Percentiles rank a stretch among this genome's conserved stretches.
These are phyloP conservation scores for Cardiospermum halicacabum DNA, from an alignment of 345 rosid species.

Conservation along the genomic window DNA sequence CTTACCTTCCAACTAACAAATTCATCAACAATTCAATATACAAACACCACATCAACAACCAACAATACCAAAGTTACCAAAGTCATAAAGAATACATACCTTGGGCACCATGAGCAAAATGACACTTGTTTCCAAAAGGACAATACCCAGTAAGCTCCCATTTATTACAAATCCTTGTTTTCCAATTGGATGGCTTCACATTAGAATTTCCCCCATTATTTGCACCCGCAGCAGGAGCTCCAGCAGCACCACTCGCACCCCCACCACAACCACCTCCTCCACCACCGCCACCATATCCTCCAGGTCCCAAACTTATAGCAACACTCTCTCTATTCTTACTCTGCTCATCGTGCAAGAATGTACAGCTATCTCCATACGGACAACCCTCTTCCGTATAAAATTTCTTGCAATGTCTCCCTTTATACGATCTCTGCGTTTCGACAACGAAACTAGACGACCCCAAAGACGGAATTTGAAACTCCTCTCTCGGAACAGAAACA, in stretches of 20 bases:
- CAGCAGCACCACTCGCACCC: constrained; percentile 7
- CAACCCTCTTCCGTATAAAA: constrained; percentile 94
- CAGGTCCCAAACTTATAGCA: constrained; percentile 92
- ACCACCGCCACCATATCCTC: constrained; percentile 61
- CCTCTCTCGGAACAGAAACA: constrained; percentile 37
- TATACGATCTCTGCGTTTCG: constrained; percentile 61
- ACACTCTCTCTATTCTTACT: constrained; percentile 93
- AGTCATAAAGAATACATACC: constrained; percentile 36
- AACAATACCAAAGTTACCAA: background rate
- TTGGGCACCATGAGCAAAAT: constrained; percentile 89
- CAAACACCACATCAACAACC: background rate
- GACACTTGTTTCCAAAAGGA: constrained; percentile 93
- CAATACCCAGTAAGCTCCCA: constrained; percentile 97
- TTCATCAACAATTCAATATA: constrained; percentile 1
- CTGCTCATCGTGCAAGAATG: constrained; percentile 87
- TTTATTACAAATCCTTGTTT: constrained; percentile 92
- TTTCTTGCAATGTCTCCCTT: constrained; percentile 96
- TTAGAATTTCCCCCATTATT: constrained; percentile 34
- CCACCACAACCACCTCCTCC: constrained; percentile 21
- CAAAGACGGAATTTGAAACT: constrained; percentile 78
- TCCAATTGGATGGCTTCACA: constrained; percentile 93
- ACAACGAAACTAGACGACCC: constrained; percentile 38
- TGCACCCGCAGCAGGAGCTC: constrained; percentile 25
- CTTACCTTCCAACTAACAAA: background rate
- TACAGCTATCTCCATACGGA: constrained; percentile 89